Evolutionary conservation across 208 protist species (phyloP), one percentile per base, ranked within the genome.

Genomic region (Strigomonas culicis): DNA sequence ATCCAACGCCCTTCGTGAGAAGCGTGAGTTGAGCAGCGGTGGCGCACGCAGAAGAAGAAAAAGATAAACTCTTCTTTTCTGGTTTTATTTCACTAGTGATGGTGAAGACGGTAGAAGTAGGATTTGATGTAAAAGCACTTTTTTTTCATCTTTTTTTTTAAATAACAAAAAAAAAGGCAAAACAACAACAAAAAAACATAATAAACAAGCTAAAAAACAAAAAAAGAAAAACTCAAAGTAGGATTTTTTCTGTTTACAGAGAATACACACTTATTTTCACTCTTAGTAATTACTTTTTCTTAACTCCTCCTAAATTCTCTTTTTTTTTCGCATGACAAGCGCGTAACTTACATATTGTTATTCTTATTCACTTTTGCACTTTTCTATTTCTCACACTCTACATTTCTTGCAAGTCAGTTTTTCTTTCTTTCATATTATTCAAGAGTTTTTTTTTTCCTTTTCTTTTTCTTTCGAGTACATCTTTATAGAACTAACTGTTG

Each of bases 151-250:
- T n/a, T n/a, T n/a, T n/a, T n/a, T n/a, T n/a, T n/a, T n/a, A n/a
- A 46, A 10, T n/a, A 59, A 46, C 36, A 67, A 46, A 49, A 57
- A 47, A 25, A 22, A 59, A 28, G 10, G 4, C 8, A 50, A 49
- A n/a, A 58, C 41, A 58, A 47, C 41, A 32, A 44, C 4, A 28
- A 0, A 52, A 21, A 24, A 2, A 21, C 4, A 17, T 25, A 6
- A 51, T 28, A 19, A 19, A 46, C 11, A 24, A 44, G 24, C 25
- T 4, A 47, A 24, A 61, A 46, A 32, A 58, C 4, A 58, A 32
- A 58, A 41, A 60, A 70, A 64, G 41, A 51, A 53, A 50, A 58
- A 56, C 65, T 39, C 32, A 70, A 41, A 61, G 27, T 59, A 30
- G 17, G 2, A 43, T 56, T 63, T 67, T 43, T 64, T 62, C 46